Evolutionary conservation across 306 rosid genomes (phyloP), one percentile per base, ranked within the genome.

Genomic region (Trifolium subterraneum): DNA sequence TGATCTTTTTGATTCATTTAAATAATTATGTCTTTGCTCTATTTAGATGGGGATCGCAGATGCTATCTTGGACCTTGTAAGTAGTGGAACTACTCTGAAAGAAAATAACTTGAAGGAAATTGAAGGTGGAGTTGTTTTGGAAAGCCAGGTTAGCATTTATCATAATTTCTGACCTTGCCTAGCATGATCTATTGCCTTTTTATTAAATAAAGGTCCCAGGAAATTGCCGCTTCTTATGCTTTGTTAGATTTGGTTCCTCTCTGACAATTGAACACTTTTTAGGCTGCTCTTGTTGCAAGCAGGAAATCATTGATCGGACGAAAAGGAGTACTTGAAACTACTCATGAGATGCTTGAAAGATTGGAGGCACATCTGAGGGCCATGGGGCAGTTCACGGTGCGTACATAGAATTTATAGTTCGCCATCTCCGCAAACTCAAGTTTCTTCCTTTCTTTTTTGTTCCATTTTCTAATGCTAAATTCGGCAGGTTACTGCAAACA

Each of bases 31-130:
- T 71, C 74, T 71, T 83, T 54, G 19, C 29, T 65, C 38, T 73
- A 47, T 81, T 78, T 81, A 92, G 96, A 91, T 92, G 97, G 96
- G 99, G 72, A 88, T 85, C 75, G 99, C 96, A 64, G 99, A 94
- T 82, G 99, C 96, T 74, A 94, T 94, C 68, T 86, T 94, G 88
- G 99, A 92, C 84, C 99, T 92, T 67, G 99, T 92, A 81, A 92
- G 96, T 76, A 93, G 98, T 72, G 97, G 98, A 39, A 94, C 87
- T 45, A 91, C 98, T 0, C 79, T 94, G 63, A 88, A 72, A 82
- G 97, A 94, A 78, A 94, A 91, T 80, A 89, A 94, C 80, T 73
- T 91, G 83, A 94, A 94, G 84, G 98, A 94, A 84, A 91, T 94
- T 25, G 86, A 90, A 81, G 97, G 96, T 9, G 97, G 99, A 71